Percentiles rank a stretch among this genome's conserved stretches.
These are phyloP conservation scores for Russula lepida DNA, from an alignment of 768 basidiomycete genomes.

Conservation along the genomic window DNA sequence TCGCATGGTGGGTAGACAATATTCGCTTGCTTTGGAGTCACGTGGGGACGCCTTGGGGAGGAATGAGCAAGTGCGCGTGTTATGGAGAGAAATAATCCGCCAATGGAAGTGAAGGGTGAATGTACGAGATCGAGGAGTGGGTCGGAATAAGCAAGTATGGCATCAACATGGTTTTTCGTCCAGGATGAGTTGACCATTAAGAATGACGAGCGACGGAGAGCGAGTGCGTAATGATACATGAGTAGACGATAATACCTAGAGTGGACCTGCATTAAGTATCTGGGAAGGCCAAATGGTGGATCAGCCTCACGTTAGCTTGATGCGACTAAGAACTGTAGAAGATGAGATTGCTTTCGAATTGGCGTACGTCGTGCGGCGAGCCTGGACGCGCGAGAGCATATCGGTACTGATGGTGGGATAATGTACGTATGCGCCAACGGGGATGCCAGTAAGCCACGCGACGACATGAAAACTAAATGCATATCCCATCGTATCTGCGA, in stretches of 20 bases:
- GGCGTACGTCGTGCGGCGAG: constrained; percentile 50
- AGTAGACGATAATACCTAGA: constrained; percentile 81
- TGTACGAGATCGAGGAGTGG: constrained; percentile 40
- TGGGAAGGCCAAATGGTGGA: background rate
- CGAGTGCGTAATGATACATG: constrained; percentile 72
- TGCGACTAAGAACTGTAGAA: constrained; percentile 43
- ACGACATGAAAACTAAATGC: constrained; percentile 88
- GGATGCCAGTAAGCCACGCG: constrained; percentile 49
- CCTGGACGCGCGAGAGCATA: constrained; percentile 78
- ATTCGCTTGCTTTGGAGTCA: constrained; percentile 25
- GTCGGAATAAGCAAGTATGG: constrained; percentile 56
- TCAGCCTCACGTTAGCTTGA: constrained; percentile 53
- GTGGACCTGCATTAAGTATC: background rate
- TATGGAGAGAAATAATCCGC: background rate
- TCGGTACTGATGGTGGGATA: constrained; percentile 94
- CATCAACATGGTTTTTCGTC: constrained; percentile 80
- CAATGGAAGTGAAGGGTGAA: constrained; percentile 8
- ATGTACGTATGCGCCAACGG: constrained; percentile 87
- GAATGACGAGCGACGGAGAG: constrained; percentile 65
- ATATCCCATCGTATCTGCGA: constrained; percentile 92
- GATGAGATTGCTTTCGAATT: constrained; percentile 51
- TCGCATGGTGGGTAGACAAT: constrained; percentile 93
- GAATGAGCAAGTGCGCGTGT: background rate
- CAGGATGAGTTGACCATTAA: constrained; percentile 94
- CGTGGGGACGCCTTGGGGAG: background rate